Base-by-base conservation (phyloP, 129 eudicot species). In the Centella asiatica region DNA sequence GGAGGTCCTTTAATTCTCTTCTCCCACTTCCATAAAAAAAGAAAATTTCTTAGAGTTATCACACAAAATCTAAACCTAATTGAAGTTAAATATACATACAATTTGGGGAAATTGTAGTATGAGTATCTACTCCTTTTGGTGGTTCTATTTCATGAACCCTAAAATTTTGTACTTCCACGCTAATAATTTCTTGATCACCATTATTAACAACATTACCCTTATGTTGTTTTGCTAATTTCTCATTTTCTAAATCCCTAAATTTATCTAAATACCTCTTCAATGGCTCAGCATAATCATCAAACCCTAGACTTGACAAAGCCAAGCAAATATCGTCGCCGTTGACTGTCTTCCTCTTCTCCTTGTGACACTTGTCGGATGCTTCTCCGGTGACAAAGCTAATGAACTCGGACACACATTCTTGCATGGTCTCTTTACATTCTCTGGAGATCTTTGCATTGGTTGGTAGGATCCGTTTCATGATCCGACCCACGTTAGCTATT, bases 351-450 rank as follows among this genome's bases (percentile, higher is more conserved):
- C 59, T 24, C 59, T 53, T 53, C 59, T 53, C 59, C 4, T 53
- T 53, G 59, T 27, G 59, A 53, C 59, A 53, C 59, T 27, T 53
- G 10, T 53, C 37, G 2, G 59, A 53, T 11, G 59, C 59, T 53
- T 53, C 59, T 25, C 59, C 27, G 27, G 59, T 53, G 15, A 53
- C 59, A 53, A 53, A 53, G 59, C 59, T 53, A 53, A 53, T 53
- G 27, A 53, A 53, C 59, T 53, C 59, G 27, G 59, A 53, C 2
- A 27, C 59, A 53, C 59, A 53, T 27, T 53, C 59, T 53, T 53
- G 59, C 59, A 53, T 53, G 27, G 59, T 53, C 59, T 53, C 59
- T 27, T 53, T 53, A 13, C 59, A 33, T 53, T 53, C 59, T 53
- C 27, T 53, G 25, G 59, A 53, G 25, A 53, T 53, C 15, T 53